Conservation (phyloP, 2,329 filamentous ascomycete genomes). For the Cladosporium velox region DNA sequence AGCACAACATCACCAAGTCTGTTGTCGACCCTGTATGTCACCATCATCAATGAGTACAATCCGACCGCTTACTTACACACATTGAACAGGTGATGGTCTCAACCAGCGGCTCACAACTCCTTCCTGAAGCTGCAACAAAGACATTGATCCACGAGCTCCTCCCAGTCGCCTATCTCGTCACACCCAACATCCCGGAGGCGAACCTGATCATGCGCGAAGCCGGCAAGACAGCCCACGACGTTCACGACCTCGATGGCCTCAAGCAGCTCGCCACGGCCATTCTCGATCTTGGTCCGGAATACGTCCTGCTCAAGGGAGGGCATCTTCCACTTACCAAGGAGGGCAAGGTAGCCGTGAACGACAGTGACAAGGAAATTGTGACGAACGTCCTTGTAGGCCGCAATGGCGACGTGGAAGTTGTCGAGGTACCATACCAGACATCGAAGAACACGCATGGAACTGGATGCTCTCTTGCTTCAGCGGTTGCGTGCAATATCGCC, state of each 20-base stretch:
- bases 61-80: neutral
- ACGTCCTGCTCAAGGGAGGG: constrained; percentile 86
- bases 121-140: constrained; percentile 65
- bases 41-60: neutral
- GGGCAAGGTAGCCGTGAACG: constrained; percentile 58
- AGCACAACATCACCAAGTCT: constrained; percentile 58
- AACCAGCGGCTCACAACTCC: constrained; percentile 71
- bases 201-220: constrained; percentile 61
- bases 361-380: constrained; percentile 65
- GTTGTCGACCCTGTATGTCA: constrained; percentile 73
- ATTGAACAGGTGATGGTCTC: constrained; percentile 80
- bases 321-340: constrained; percentile 76
- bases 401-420: constrained; percentile 60
- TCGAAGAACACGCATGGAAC: constrained; percentile 90
- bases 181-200: constrained; percentile 78
- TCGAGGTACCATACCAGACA: constrained; percentile 70
- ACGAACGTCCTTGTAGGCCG: constrained; percentile 69
- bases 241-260: constrained; percentile 65
- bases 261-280: constrained; percentile 68
- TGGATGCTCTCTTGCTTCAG: constrained; percentile 87
- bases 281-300: constrained; percentile 69
- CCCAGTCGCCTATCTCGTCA: constrained; percentile 67
- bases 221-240: constrained; percentile 47
- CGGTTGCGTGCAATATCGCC: constrained; percentile 73
- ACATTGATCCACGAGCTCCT: constrained; percentile 63